Evolutionary conservation across 352 stramenopile species (phyloP).

Genomic region (Pythium dissotocum): DNA sequence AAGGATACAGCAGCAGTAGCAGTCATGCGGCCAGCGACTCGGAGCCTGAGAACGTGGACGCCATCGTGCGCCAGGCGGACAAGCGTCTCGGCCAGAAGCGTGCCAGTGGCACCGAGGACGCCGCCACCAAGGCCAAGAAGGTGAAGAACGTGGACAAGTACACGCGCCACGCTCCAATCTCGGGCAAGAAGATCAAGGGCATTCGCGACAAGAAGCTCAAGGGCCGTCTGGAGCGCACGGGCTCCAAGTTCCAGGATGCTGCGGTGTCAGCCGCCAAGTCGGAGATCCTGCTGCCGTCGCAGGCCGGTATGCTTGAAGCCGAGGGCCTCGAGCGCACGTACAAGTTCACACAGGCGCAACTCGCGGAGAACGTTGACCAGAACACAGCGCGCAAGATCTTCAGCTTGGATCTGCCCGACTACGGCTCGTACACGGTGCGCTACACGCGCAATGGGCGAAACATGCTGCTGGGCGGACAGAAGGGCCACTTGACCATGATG

Average conservation of each 20-base stretch:
- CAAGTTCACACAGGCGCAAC: conserved; percentile 93
- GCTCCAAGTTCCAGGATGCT: conserved; percentile 85
- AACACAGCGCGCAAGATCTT: conserved; percentile 97
- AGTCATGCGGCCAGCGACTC: conserved; percentile 40
- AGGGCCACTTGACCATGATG: conserved; percentile 95
- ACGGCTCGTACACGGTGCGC: conserved; percentile 92
- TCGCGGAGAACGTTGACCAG: conserved; percentile 87
- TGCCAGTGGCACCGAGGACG: conserved; percentile 20
- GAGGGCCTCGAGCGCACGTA: conserved; percentile 97
- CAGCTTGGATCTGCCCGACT: conserved; percentile 91
- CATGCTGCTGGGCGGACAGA: conserved; percentile 91
- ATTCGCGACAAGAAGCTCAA: conserved; percentile 91
- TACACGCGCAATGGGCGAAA: conserved; percentile 97
- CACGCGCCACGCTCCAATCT: conserved; percentile 55
- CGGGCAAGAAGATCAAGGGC: conserved; percentile 54
- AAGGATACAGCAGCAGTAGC: conserved; percentile 41
- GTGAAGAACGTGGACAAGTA: conserved; percentile 82
- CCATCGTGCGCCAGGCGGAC: conserved; percentile 52
- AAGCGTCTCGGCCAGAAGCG: conserved; percentile 55
- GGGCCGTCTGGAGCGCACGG: conserved; percentile 58
- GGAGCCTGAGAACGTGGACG: conserved; percentile 61
- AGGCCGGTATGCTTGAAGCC: conserved; percentile 88
- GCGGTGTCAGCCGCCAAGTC: conserved; percentile 85
- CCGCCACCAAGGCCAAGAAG: conserved; percentile 31
- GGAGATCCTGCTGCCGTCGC: conserved; percentile 89